Conservation (phyloP, 805 yeast genomes). For the Crinitomyces ghanaensis region DNA sequence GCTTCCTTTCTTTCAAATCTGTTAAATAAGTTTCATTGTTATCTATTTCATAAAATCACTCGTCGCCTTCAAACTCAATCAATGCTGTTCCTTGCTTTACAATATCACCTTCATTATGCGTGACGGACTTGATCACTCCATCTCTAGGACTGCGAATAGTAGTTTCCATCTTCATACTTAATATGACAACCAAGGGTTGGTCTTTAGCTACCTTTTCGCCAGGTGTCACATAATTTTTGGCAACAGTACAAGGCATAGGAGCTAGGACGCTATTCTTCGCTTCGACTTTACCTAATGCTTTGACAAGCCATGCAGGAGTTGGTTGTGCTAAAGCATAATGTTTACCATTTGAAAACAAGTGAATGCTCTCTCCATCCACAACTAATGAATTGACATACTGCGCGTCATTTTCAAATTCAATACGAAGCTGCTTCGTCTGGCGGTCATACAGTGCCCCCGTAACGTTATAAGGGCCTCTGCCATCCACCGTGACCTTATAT, state of each 20-base stretch:
- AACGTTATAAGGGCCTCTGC: constrained; percentile 5
- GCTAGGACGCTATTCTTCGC: constrained; percentile 18
- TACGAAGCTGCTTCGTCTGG: constrained; percentile 10
- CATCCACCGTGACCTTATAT: constrained; percentile 6
- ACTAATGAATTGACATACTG: constrained; percentile 20
- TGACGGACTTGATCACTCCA: constrained; percentile 20
- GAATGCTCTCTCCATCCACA: constrained; percentile 11
- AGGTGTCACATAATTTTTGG: constrained; percentile 16
- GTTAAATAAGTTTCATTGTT: no score
- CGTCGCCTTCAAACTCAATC: constrained; percentile 23
- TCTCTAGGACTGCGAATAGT: constrained; percentile 22
- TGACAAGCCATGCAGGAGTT: constrained; percentile 21
- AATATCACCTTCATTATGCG: constrained; percentile 21
- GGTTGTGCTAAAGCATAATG: constrained; percentile 19
- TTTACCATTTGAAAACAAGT: constrained; percentile 21
- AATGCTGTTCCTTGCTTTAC: constrained; percentile 23
- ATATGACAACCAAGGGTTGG: constrained; percentile 21
- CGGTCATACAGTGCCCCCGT: constrained; percentile 7
- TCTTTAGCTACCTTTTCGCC: constrained; percentile 22
- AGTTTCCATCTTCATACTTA: constrained; percentile 27
- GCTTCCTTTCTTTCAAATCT: no score
- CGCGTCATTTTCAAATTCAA: constrained; percentile 11
- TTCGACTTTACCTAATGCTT: constrained; percentile 18
- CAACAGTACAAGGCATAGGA: constrained; percentile 25
- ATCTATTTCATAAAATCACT: no score